A percentile compares a stretch with the other conserved stretches of the same genome.
phyloP scores from a whole-genome alignment of 164 flowering plant genomes.

The Dillenia suffruticosa region DNA sequence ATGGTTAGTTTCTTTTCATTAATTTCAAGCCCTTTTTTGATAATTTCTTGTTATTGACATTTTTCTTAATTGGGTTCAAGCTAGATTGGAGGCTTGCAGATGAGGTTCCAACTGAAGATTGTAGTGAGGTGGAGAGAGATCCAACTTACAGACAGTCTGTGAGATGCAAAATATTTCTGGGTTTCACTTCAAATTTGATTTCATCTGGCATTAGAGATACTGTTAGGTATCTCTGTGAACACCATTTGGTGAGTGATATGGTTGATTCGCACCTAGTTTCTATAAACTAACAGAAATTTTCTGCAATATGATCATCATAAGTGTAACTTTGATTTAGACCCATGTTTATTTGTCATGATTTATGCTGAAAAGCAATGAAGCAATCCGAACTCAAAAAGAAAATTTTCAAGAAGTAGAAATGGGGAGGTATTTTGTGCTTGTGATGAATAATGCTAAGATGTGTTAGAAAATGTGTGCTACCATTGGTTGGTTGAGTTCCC shows the following conservation, averaged over 20 bases:
- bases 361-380: neutral
- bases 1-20: constrained; percentile 49
- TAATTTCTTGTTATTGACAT: neutral
- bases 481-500: too few relatives aligned
- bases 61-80: constrained; percentile 28
- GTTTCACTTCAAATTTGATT: constrained; percentile 67
- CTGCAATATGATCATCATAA: neutral
- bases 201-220: constrained; percentile 70
- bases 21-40: neutral
- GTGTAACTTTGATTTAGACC: too few relatives aligned
- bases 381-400: too few relatives aligned
- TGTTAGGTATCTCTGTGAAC: constrained; percentile 58
- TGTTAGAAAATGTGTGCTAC: too few relatives aligned
- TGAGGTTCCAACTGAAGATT: constrained; percentile 51
- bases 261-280: neutral
- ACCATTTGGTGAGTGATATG: constrained; percentile 50
- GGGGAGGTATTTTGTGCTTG: too few relatives aligned
- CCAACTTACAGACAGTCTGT: constrained; percentile 47
- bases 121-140: constrained; percentile 60
- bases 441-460: too few relatives aligned
- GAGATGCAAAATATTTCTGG: constrained; percentile 63
- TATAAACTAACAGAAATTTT: neutral
- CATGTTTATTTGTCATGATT: neutral
- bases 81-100: constrained; percentile 89
- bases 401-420: too few relatives aligned